Evolutionary conservation across 2,329 filamentous ascomycete species (phyloP).

Genomic region (Talaromyces piceae): DNA sequence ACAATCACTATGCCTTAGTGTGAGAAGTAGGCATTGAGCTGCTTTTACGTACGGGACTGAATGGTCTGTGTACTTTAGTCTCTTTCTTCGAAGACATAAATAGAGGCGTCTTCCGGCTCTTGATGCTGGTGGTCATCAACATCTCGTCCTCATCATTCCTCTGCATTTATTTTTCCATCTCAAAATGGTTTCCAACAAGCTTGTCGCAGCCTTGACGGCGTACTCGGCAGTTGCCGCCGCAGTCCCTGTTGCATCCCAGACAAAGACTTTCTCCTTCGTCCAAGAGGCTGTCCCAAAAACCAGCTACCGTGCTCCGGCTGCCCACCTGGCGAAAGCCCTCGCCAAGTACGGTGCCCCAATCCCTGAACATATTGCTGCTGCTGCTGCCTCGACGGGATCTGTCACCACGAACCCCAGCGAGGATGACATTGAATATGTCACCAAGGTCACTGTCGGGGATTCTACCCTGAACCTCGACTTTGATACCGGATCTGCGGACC

Average conservation of each 20-base stretch:
- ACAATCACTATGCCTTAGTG: neutral
- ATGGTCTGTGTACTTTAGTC: neutral
- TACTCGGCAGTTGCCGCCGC: neutral
- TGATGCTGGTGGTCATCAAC: neutral
- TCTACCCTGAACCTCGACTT: conserved; percentile 60
- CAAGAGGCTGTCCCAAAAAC: neutral
- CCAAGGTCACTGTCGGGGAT: conserved; percentile 56
- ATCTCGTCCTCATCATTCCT: neutral
- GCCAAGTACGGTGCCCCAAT: neutral
- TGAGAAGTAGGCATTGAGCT: neutral
- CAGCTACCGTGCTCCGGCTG: neutral
- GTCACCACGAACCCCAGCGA: conserved; percentile 35
- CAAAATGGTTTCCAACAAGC: neutral
- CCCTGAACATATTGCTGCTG: neutral
- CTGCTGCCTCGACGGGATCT: conserved; percentile 9
- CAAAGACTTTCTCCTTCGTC: neutral
- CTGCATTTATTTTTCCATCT: neutral
- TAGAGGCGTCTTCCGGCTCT: neutral
- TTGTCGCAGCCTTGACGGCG: neutral
- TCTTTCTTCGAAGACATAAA: neutral
- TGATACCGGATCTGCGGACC: conserved; percentile 62
- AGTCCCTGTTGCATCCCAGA: neutral
- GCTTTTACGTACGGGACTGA: neutral
- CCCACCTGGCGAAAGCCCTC: neutral
- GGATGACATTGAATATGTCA: conserved; percentile 51